Conservation (phyloP, 495 filamentous ascomycete genomes). For the Emericellopsis terricola region DNA sequence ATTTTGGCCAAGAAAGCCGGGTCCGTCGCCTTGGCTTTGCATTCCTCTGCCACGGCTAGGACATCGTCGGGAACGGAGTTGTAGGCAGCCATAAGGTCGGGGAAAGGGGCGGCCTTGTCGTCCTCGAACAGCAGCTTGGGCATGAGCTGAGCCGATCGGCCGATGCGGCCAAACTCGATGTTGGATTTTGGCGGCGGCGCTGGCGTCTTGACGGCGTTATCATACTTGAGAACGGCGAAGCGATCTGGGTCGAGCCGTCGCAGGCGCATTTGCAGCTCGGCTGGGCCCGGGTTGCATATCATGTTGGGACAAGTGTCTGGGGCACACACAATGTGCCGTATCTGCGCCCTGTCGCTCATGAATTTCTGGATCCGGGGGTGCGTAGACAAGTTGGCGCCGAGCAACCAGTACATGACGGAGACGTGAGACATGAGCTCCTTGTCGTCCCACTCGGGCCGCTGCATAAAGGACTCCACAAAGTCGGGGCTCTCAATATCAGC, state of each 20-base stretch:
- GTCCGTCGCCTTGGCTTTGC: conserved; percentile 19
- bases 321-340: conserved; percentile 63
- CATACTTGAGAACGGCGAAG: conserved; percentile 48
- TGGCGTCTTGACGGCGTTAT: conserved; percentile 15
- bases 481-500: conserved; percentile 53
- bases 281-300: conserved; percentile 44
- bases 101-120: conserved; percentile 24
- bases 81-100: conserved; percentile 32
- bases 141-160: conserved; percentile 41
- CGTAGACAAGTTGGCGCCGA: conserved; percentile 45
- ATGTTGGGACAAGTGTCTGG: conserved; percentile 53
- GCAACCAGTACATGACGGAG: conserved; percentile 60
- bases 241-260: conserved; percentile 48
- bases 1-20: conserved; percentile 19
- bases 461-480: conserved; percentile 49
- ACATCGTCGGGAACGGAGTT: conserved; percentile 25
- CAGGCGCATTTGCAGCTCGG: conserved; percentile 43
- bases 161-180: conserved; percentile 10
- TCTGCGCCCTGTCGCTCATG: conserved; percentile 36
- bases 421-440: conserved; percentile 45
- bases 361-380: conserved; percentile 47
- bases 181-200: conserved; percentile 4
- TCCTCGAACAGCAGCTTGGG: conserved; percentile 39
- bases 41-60: conserved; percentile 28
- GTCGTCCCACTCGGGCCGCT: conserved; percentile 55